A percentile compares a stretch with the other conserved stretches of the same genome.
Conservation (phyloP, 2,329 filamentous ascomycete species). For the Alternaria brassicae region DNA sequence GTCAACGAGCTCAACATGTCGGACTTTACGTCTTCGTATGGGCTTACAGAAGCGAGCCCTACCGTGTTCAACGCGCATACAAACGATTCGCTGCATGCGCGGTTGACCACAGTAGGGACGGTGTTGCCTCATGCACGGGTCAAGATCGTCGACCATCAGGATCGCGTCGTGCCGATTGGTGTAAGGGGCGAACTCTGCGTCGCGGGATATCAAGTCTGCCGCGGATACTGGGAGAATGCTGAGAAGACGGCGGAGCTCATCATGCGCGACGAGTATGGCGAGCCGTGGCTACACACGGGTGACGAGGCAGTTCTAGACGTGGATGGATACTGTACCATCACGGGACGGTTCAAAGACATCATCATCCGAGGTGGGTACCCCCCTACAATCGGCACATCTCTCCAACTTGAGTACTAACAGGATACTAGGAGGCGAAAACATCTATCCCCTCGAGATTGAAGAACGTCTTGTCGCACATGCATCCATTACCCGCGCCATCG, state of each 20-base stretch:
- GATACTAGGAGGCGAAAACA: conserved; percentile 47
- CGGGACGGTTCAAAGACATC: conserved; percentile 79
- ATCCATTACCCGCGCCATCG: conserved; percentile 68
- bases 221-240: conserved; percentile 69
- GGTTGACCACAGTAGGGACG: conserved; percentile 76
- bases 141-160: conserved; percentile 76
- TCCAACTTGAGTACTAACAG: neutral
- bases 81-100: conserved; percentile 70
- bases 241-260: conserved; percentile 78
- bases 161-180: conserved; percentile 71
- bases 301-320: conserved; percentile 51
- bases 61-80: conserved; percentile 84
- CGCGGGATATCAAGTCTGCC: conserved; percentile 77
- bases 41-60: conserved; percentile 78
- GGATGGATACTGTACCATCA: conserved; percentile 71
- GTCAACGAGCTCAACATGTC: conserved; percentile 76
- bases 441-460: conserved; percentile 76
- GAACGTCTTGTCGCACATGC: conserved; percentile 72
- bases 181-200: conserved; percentile 77
- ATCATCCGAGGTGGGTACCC: conserved; percentile 69
- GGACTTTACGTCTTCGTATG: conserved; percentile 65
- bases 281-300: conserved; percentile 51
- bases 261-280: conserved; percentile 67
- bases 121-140: conserved; percentile 75
- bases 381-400: neutral